These are phyloP conservation scores for Silene uniflora DNA, from an alignment of 148 eudicot species.

Conservation along the genomic window DNA sequence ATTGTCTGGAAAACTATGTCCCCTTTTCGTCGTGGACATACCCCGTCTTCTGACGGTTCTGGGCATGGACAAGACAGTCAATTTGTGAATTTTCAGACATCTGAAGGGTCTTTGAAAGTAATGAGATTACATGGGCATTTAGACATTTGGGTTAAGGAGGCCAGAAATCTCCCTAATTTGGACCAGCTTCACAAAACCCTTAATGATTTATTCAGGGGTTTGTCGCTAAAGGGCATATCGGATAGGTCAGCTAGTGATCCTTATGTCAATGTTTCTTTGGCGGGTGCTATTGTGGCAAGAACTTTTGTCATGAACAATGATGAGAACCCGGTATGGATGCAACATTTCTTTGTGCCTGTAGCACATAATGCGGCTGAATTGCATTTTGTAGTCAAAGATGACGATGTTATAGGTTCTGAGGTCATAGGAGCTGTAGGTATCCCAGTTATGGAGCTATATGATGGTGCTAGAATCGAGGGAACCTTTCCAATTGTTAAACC, in stretches of 20 bases:
- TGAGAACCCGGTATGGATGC: slow-evolving; percentile 77
- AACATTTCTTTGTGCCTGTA: slow-evolving; percentile 63
- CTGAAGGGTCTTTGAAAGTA: slow-evolving; percentile 53
- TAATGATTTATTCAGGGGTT: slow-evolving; percentile 34
- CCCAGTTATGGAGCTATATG: slow-evolving; percentile 43
- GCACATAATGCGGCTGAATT: slow-evolving; percentile 69
- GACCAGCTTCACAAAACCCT: slow-evolving; percentile 58
- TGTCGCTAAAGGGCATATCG: slow-evolving; percentile 20
- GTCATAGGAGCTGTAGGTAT: slow-evolving; percentile 62
- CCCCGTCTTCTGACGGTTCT: slow-evolving; percentile 23
- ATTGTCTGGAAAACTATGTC: slow-evolving; percentile 33
- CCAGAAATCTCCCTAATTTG: slow-evolving; percentile 82
- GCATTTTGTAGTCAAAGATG: slow-evolving; percentile 70
- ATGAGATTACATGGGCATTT: slow-evolving; percentile 73
- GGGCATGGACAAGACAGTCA: slow-evolving; percentile 51
- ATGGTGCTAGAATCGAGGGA: slow-evolving; percentile 46
- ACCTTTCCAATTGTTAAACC: slow-evolving; percentile 51
- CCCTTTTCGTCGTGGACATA: slow-evolving; percentile 22
- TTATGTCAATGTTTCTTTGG: slow-evolving; percentile 58
- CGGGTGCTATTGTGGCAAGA: slow-evolving; percentile 55
- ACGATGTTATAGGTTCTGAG: slow-evolving; percentile 61
- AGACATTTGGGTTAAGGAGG: slow-evolving; percentile 82
- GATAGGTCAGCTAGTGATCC: slow-evolving; percentile 67
- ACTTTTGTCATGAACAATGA: slow-evolving; percentile 58
- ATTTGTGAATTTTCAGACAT: slow-evolving; percentile 46